Base-by-base conservation (phyloP, 225 moss, liverwort and hornwort species). In the Bryum argenteum region DNA sequence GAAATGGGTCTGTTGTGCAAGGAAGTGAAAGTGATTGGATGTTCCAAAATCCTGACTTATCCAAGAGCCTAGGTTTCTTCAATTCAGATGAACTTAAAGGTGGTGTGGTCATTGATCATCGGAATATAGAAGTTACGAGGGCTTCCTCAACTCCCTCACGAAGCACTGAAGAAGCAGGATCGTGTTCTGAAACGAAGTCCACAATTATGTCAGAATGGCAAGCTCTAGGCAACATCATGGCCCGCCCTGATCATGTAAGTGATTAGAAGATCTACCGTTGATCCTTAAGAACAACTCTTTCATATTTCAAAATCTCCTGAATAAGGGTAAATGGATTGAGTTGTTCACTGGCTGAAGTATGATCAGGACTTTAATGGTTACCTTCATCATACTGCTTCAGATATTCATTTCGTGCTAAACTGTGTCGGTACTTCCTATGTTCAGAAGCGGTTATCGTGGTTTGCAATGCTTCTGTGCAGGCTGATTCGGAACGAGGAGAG, bases 231-330 rank as follows among this genome's bases (percentile, higher is more conserved):
- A 67, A 40, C 40, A 54, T 73, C 14, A 22, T 67, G 1, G 1
- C 51, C 51, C n/a, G 11, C 21, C 5, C n/a, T 57, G 2, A 67
- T 71, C 28, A 74, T 63, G 82, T 85, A 54, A 73, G 67, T 70
- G 28, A 58, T 33, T 21, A 51, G 52, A 67, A 56, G 42, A 12
- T 13, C 19, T 14, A 39, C 15, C 22, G 1, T 67, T 33, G 38
- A 26, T 54, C 15, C 9, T 40, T 23, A 18, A 1, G 17, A 11
- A 51, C n/a, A 22, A 45, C 58, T 68, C 40, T 11, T 41, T 43
- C 22, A 38, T 65, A 13, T 21, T 68, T 40, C 47, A 48, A 16
- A 65, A 19, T n/a, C 38, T 26, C 17, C 10, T 0, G 8, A n/a
- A n/a, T n/a, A n/a, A 58, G 48, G 50, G n/a, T 13, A 22, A 39